Evolutionary conservation across 306 rosid genomes (phyloP), one percentile per base, ranked within the genome.

Genomic region (Cucumis melo): DNA sequence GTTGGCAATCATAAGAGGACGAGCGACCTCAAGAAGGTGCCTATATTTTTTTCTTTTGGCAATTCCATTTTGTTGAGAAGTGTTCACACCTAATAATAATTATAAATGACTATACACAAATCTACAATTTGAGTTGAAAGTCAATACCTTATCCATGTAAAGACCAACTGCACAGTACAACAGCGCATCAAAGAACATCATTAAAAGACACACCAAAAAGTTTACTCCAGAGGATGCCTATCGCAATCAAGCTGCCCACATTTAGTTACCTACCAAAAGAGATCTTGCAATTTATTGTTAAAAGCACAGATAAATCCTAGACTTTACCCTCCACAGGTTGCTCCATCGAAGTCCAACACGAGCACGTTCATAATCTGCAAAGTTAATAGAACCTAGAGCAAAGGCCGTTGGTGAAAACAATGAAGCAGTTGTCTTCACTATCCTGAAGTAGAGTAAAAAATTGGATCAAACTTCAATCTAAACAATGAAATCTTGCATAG

Each of bases 341-440:
- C 91, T 91, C 98, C 98, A 93, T 41, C 96, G 96, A 81, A 93
- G 97, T 77, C 98, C 98, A 82, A 93, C 98, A 86, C 92, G 98
- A 73, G 97, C 98, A 74, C 96, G 96, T 87, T 93, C 98, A 82
- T 93, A 93, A 82, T 93, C 98, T 58, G 98, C 97, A 66, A 93
- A 91, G 86, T 91, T 93, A 78, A 93, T 67, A 21, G 98, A 93
- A 67, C 98, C 98, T 50, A 91, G 77, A 80, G 98, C 97, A 82
- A 93, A 93, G 77, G 98, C 97, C 1, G 91, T 90, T 64, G 98
- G 97, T 34, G 97, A 93, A 88, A 93, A 97, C 74, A 93, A 79
- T 71, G 98, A 93, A 70, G 96, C 94, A 84, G 83, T 29, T 78
- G 90, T 85, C 91, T 93, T 93, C 83, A 90, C 81, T 80, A 87